phyloP scores from a whole-genome alignment of 305 asterid genomes.

The Rubia peregrina region DNA sequence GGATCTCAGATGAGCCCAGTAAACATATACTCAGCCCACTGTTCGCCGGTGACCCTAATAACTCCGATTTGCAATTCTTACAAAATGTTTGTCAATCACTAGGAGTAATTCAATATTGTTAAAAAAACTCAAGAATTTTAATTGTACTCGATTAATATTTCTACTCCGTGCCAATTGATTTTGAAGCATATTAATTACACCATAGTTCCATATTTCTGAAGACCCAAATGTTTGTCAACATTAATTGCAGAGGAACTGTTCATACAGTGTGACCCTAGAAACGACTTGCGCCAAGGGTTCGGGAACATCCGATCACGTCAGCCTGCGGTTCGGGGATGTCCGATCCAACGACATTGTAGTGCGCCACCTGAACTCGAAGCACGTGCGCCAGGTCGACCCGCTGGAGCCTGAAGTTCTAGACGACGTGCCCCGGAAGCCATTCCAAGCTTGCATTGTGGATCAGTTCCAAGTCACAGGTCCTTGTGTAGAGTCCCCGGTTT shows the following conservation, averaged over 20 bases:
- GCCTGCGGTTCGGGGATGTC: conserved; percentile 43
- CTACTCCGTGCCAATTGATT: too few species aligned
- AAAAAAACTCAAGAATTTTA: too few species aligned
- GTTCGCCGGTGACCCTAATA: too few species aligned
- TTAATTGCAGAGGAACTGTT: conserved; percentile 25
- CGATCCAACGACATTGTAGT: conserved; percentile 35
- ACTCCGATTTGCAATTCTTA: too few species aligned
- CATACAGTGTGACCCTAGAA: conserved; percentile 31
- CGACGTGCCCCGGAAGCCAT: conserved; percentile 38
- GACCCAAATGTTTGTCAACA: background rate
- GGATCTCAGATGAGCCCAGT: too few species aligned
- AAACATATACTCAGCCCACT: too few species aligned
- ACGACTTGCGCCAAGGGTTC: conserved; percentile 39
- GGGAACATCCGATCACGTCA: conserved; percentile 33
- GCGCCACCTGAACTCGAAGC: conserved; percentile 35
- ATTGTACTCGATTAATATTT: too few species aligned
- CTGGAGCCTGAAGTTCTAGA: conserved; percentile 40
- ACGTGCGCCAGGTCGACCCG: conserved; percentile 37
- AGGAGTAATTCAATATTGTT: too few species aligned
- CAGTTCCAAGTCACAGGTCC: conserved; percentile 30
- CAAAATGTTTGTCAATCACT: too few species aligned
- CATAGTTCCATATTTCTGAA: too few species aligned
- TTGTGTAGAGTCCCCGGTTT: conserved; percentile 37
- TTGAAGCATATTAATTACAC: too few species aligned
- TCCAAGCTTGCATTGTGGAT: conserved; percentile 41